A percentile compares a stretch with the other conserved stretches of the same genome.
Conservation (phyloP, 176 grass and related monocot species). For the Canna indica region DNA sequence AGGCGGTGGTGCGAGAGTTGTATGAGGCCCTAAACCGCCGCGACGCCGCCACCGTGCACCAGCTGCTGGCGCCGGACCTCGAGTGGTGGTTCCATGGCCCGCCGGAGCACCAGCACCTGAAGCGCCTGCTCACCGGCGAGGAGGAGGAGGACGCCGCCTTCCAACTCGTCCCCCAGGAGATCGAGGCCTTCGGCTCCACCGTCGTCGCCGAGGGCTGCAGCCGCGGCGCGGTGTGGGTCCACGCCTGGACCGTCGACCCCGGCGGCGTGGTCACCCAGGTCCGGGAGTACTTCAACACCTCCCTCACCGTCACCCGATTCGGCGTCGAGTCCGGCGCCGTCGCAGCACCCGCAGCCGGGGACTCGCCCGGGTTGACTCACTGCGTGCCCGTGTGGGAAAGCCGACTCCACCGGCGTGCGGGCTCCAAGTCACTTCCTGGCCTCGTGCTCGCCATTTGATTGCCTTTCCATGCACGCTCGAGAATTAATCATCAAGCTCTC, state of each 20-base stretch:
- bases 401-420: constrained; percentile 22
- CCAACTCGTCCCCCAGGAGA: constrained; percentile 30
- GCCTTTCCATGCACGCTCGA: too few species aligned
- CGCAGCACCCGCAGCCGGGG: not conserved
- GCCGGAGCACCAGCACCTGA: constrained; percentile 67
- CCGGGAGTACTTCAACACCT: constrained; percentile 80
- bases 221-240: constrained; percentile 46
- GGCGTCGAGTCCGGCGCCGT: constrained; percentile 14
- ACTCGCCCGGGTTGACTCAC: not conserved
- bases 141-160: constrained; percentile 18
- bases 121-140: constrained; percentile 60
- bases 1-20: constrained; percentile 44
- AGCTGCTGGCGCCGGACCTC: constrained; percentile 60
- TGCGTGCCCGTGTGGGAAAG: constrained; percentile 54
- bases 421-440: constrained; percentile 58
- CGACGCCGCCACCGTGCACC: constrained; percentile 43
- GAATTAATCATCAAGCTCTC: not conserved
- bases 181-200: constrained; percentile 60
- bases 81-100: constrained; percentile 99
- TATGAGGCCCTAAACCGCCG: constrained; percentile 59
- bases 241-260: constrained; percentile 70
- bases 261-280: constrained; percentile 76
- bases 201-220: constrained; percentile 64
- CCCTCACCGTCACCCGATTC: constrained; percentile 62
- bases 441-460: constrained; percentile 68